Base-by-base conservation (phyloP, 1,139 yeast genomes). In the Citeromyces siamensis region DNA sequence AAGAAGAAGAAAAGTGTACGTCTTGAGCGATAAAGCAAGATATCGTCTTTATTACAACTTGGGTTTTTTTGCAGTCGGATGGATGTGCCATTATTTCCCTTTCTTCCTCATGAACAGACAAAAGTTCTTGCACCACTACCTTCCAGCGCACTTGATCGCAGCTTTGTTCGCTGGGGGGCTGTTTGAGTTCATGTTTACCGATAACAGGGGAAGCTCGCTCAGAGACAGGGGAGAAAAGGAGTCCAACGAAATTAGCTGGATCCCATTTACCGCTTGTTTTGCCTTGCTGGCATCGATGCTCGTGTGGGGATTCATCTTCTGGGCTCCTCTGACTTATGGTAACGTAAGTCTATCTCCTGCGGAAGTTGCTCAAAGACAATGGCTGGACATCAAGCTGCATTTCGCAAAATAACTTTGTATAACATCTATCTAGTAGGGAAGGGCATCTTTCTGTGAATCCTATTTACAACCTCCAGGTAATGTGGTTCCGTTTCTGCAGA, bases 131-230 rank as follows among this genome's bases (percentile, higher is more conserved):
- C 98, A 90, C 56, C 98, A 90, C 58, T 90, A 90, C 56, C 64
- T 90, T 48, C 98, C 99, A 28, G 98, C 98, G 0, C 98, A 93
- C 56, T 64, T 90, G 52, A 70, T 85, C 44, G 95, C 94, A 6
- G 88, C 94, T 0, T 58, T 86, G 47, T 73, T 88, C 42, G 62
- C 90, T 10, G 97, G 94, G 19, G 88, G 82, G 0, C 62, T 86
- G 43, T 67, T 82, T 43, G 98, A 93, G 55, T 75, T 85, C 48
- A 56, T 85, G 33, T 69, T 81, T 50, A 77, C 93, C 18, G 79
- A 76, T 47, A 75, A 73, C 49, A 61, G 67, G 44, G 31, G 17
- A 12, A 34, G 35, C 10, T 38, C 34, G 5, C 29, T 37, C 29
- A 37, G 37, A 33, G 38, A 38, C 10, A 51, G 47, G 28, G 57